Evolutionary conservation across 176 grass and related monocot species (phyloP).

Genomic region (Stipa capillata): DNA sequence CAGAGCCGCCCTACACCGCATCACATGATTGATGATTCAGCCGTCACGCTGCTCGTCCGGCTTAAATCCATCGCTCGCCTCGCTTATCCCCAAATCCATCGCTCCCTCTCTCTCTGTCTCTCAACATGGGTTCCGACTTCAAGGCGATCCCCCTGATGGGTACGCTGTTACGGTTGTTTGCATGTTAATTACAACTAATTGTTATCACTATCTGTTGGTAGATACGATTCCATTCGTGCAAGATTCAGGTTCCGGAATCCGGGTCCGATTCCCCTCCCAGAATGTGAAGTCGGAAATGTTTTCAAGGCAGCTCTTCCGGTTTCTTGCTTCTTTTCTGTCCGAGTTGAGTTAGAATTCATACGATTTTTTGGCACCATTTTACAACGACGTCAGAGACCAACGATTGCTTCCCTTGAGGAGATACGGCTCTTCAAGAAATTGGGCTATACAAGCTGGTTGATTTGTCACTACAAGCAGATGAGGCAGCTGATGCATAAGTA

Average conservation of each 20-base stretch:
- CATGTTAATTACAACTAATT: not conserved
- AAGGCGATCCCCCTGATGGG: constrained; percentile 70
- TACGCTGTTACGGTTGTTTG: not conserved
- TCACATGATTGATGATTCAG: not conserved
- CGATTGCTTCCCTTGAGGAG: not conserved
- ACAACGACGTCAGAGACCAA: not conserved
- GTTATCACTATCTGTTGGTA: not conserved
- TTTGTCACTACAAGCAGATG: not conserved
- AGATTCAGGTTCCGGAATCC: constrained; percentile 22
- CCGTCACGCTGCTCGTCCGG: not conserved
- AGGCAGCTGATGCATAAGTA: not conserved
- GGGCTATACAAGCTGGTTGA: too few relatives aligned
- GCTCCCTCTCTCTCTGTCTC: not conserved
- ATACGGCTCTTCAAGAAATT: not conserved
- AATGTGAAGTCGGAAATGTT: too few relatives aligned
- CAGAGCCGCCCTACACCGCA: not conserved
- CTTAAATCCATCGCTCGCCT: not conserved
- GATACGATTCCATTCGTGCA: not conserved
- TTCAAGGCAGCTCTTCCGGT: not conserved
- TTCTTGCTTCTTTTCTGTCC: too few relatives aligned
- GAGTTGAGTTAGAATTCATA: not conserved
- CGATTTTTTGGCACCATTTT: not conserved
- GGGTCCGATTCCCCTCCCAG: not conserved
- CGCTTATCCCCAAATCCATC: not conserved
- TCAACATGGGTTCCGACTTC: constrained; percentile 65